A percentile compares a stretch with the other conserved stretches of the same genome.
These are phyloP conservation scores for Clavispora asparagi DNA, from an alignment of 805 yeast species.

Conservation along the genomic window DNA sequence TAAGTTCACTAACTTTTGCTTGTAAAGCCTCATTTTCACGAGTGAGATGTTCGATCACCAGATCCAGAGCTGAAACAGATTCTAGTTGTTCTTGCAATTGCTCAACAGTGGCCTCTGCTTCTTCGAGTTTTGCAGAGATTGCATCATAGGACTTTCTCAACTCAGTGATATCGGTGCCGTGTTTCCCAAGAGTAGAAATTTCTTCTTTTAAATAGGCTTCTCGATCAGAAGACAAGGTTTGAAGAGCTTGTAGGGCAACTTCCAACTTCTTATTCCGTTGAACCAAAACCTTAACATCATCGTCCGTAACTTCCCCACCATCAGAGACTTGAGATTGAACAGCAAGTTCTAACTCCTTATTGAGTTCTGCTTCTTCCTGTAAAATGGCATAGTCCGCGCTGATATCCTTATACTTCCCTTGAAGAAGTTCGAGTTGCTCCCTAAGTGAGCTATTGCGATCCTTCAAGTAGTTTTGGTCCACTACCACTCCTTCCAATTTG, in stretches of 20 bases:
- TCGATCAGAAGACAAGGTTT: slow-evolving; percentile 19
- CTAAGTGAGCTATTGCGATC: slow-evolving; percentile 28
- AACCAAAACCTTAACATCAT: slow-evolving; percentile 19
- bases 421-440: slow-evolving; percentile 19
- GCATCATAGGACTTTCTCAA: slow-evolving; percentile 1
- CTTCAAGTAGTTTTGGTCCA: slow-evolving; percentile 43
- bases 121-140: slow-evolving; percentile 8
- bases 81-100: slow-evolving; percentile 30
- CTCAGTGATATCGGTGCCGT: background rate
- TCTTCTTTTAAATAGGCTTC: slow-evolving; percentile 20
- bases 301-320: slow-evolving; percentile 5
- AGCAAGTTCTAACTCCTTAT: slow-evolving; percentile 33
- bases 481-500: slow-evolving; percentile 23
- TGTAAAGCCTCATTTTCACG: slow-evolving; percentile 32
- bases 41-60: slow-evolving; percentile 29
- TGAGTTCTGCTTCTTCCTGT: slow-evolving; percentile 32
- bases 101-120: slow-evolving; percentile 21
- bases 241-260: slow-evolving; percentile 32
- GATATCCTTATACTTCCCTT: slow-evolving; percentile 25
- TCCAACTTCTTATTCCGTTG: slow-evolving; percentile 37
- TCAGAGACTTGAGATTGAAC: slow-evolving; percentile 16
- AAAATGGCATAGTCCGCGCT: slow-evolving; percentile 25
- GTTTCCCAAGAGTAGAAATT: slow-evolving; percentile 8
- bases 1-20: slow-evolving; percentile 27
- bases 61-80: slow-evolving; percentile 30